A percentile compares a stretch with the other conserved stretches of the same genome.
phyloP scores from a whole-genome alignment of 169 alveolate genomes.

The Babesia divergens region DNA sequence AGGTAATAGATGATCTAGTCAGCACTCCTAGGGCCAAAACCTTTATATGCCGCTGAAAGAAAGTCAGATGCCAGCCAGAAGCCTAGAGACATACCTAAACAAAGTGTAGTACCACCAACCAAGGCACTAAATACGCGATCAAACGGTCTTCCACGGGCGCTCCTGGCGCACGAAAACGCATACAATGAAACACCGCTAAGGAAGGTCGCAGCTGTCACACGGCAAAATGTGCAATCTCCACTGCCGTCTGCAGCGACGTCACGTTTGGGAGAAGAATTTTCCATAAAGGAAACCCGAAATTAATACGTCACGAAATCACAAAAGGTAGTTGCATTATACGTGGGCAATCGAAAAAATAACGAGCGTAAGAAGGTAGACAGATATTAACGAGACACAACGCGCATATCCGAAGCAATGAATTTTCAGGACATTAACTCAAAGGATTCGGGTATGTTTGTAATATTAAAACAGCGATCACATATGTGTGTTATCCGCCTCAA shows the following conservation, averaged over 20 bases:
- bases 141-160: slow-evolving; percentile 27
- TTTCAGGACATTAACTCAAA: not conserved
- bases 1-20: not conserved
- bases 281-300: slow-evolving; percentile 10
- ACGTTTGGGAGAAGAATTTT: slow-evolving; percentile 17
- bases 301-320: not conserved
- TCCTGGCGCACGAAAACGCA: slow-evolving; percentile 46
- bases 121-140: slow-evolving; percentile 32
- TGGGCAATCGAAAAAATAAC: too few species aligned
- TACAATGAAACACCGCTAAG: slow-evolving; percentile 43
- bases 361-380: too few species aligned
- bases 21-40: not conserved
- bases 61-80: not conserved
- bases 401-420: not conserved
- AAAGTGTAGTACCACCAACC: slow-evolving; percentile 36
- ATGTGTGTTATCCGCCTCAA: too few species aligned
- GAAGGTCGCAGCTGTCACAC: slow-evolving; percentile 58
- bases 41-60: slow-evolving; percentile 46
- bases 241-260: not conserved
- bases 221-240: slow-evolving; percentile 60
- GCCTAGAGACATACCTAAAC: slow-evolving; percentile 32
- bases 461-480: too few species aligned
- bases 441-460: too few species aligned
- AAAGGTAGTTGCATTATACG: too few species aligned
- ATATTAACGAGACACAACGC: too few species aligned